Percentiles rank a stretch among this genome's conserved stretches.
phyloP scores from a whole-genome alignment of 2,329 filamentous ascomycete genomes.

The Microdochium bolleyi region DNA sequence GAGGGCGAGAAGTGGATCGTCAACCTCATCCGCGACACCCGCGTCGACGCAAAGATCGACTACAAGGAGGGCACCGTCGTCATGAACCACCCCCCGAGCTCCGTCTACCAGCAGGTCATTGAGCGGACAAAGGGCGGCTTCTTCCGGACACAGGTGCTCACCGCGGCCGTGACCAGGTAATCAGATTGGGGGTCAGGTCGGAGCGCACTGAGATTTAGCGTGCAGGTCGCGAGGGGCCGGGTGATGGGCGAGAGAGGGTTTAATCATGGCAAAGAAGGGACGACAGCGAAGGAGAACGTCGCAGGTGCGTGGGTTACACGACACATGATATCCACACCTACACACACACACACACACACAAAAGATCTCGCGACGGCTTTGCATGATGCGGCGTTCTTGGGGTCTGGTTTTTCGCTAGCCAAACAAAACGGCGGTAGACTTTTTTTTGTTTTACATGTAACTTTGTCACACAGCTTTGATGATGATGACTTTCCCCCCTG shows the following conservation, averaged over 20 bases:
- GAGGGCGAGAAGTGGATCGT: conserved; percentile 99
- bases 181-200: too few species aligned
- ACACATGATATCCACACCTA: too few species aligned
- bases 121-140: conserved; percentile 98
- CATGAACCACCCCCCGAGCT: conserved; percentile 99
- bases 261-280: not conserved
- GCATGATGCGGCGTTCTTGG: not conserved
- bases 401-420: not conserved
- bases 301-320: too few species aligned
- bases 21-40: conserved; percentile 95
- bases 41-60: conserved; percentile 98
- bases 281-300: too few species aligned
- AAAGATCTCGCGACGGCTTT: not conserved
- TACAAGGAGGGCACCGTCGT: conserved; percentile 97
- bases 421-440: not conserved
- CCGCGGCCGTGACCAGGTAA: conserved; percentile 52
- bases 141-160: conserved; percentile 95
- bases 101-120: conserved; percentile 98
- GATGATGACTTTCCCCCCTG: not conserved
- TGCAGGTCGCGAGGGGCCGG: not conserved
- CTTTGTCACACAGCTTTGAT: not conserved
- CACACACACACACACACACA: not conserved
- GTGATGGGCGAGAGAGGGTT: not conserved
- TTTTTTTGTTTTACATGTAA: not conserved
- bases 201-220: too few species aligned